Evolutionary conservation across 306 rosid genomes (phyloP).

Genomic region (Quercus suber): DNA sequence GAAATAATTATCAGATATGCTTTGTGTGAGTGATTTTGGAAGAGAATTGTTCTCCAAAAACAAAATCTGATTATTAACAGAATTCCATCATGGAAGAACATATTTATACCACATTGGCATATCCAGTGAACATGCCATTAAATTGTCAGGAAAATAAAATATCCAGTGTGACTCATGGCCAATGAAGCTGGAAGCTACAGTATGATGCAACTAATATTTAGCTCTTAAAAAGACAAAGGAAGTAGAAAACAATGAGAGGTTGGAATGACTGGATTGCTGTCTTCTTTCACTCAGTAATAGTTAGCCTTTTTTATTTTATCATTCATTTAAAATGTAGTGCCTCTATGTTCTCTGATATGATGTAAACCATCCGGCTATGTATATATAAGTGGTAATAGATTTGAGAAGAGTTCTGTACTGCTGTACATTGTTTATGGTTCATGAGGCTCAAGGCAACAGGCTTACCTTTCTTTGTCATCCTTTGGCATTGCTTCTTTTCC

Average conservation of each 20-base stretch:
- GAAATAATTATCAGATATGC: slow-evolving; percentile 27
- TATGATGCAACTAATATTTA: neutral
- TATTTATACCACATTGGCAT: slow-evolving; percentile 20
- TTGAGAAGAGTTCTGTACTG: neutral
- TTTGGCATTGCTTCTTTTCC: neutral
- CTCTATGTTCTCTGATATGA: neutral
- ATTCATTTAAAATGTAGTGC: neutral
- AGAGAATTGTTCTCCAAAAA: slow-evolving; percentile 8
- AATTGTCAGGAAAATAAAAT: neutral
- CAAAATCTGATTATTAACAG: slow-evolving; percentile 11
- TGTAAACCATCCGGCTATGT: slow-evolving; percentile 10
- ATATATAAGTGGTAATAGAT: slow-evolving; percentile 14
- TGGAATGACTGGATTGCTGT: neutral
- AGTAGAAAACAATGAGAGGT: neutral
- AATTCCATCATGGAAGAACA: slow-evolving; percentile 15
- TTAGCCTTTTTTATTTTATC: neutral
- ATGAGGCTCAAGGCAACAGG: neutral
- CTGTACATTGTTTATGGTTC: slow-evolving; percentile 9
- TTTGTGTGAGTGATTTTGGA: slow-evolving; percentile 9
- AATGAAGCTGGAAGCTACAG: slow-evolving; percentile 15
- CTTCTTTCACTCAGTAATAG: neutral
- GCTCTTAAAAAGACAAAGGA: neutral
- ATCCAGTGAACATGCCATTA: neutral
- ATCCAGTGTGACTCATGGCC: slow-evolving; percentile 9
- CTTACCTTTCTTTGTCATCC: neutral